Base-by-base conservation (phyloP, 331 rosid genomes). In the Malus hybrid region DNA sequence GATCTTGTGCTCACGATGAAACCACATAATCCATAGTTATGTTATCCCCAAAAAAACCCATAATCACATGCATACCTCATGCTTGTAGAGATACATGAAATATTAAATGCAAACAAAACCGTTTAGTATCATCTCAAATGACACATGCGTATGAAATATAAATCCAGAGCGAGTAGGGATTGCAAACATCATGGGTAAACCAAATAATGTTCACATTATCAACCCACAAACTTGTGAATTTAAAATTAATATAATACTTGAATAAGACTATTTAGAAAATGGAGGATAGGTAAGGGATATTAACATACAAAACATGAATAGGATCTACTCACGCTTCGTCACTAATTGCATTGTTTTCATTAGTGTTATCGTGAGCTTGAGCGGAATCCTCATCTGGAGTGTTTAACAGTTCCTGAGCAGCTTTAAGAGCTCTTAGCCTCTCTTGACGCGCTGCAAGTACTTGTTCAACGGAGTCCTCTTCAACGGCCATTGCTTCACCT, bases 391-490 rank as follows among this genome's bases (percentile, higher is more conserved):
- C 89, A 59, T 93, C 96, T 7, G 96, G 86, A 69, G 87, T 75
- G 79, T 12, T 86, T 36, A 85, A 74, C 55, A 93, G 82, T 66
- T 90, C 86, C 42, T 87, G 93, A 19, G 98, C 97, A 27, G 93
- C 88, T 80, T 87, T 88, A 7, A 91, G 91, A 22, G 98, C 90
- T 50, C 64, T 87, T 10, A 91, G 83, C 80, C 95, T 90, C 78
- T 93, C 98, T 24, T 85, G 84, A 56, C 98, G 97, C 0, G 88
- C 85, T 4, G 90, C 85, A 27, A 74, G 95, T 31, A 83, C 85
- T 88, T 86, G 86, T 46, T 91, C 95, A 44, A 90, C 60, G 31
- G 96, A 85, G 13, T 87, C 96, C 5, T 83, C 97, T 82, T 89
- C 93, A 22, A 44, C 42, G 57, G 81, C 83, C 97, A 91, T 90